Conservation (phyloP, 768 basidiomycete species). For the Fibroporia radiculosa region DNA sequence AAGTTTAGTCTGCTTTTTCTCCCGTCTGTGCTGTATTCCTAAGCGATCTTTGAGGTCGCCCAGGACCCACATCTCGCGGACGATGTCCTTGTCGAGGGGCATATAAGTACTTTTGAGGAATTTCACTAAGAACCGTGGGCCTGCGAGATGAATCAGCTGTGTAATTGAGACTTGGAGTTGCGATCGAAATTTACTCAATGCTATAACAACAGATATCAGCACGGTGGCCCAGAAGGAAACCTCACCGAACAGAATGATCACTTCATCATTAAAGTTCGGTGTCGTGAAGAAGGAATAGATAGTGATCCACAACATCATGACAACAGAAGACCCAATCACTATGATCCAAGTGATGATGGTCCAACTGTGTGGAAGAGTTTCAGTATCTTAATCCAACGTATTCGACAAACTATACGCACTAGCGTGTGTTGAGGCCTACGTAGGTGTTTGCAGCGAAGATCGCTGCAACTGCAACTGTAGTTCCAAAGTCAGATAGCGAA, state of each 20-base stretch:
- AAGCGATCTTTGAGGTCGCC: conserved; percentile 79
- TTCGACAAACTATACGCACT: conserved; percentile 46
- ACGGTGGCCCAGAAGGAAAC: conserved; percentile 82
- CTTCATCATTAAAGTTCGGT: conserved; percentile 66
- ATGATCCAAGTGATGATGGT: conserved; percentile 80
- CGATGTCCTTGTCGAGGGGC: conserved; percentile 83
- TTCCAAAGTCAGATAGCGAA: conserved; percentile 82
- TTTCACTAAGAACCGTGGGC: conserved; percentile 77
- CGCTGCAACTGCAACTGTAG: conserved; percentile 81
- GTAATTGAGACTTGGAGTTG: background rate
- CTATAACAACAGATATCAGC: conserved; percentile 57
- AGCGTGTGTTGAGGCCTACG: conserved; percentile 83
- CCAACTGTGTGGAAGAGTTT: conserved; percentile 42
- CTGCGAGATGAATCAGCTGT: conserved; percentile 28
- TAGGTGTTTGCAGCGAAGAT: conserved; percentile 86
- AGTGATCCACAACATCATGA: conserved; percentile 83
- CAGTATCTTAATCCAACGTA: background rate
- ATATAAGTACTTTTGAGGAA: conserved; percentile 61
- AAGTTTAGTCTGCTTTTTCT: conserved; percentile 34
- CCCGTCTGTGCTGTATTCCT: conserved; percentile 56
- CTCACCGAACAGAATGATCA: conserved; percentile 65
- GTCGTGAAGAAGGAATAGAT: conserved; percentile 79
- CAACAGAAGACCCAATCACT: conserved; percentile 69
- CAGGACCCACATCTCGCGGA: conserved; percentile 86
- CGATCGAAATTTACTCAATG: conserved; percentile 48